Evolutionary conservation across 345 rosid genomes (phyloP), one percentile per base, ranked within the genome.

Genomic region (Citrus glauca): DNA sequence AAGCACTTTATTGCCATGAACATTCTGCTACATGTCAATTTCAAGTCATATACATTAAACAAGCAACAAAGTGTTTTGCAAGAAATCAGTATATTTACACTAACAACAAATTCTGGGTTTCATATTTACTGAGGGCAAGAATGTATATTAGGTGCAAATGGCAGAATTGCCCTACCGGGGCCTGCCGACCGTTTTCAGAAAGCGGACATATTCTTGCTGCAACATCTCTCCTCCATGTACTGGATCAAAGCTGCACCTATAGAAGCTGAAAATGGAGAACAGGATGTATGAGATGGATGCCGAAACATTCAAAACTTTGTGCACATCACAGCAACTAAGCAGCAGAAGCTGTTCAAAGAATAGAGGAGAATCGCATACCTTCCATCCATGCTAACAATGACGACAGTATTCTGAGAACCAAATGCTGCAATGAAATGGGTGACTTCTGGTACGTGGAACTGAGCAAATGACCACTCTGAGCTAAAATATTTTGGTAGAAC

Each of bases 401-500:
- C 71, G 7, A 95, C 86, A 42, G 92, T 86, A 82, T 92, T 95
- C 69, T 90, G 90, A 50, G 91, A 84, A 37, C 97, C 98, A 90
- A 95, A 93, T 76, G 98, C 98, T 28, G 91, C 94, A 83, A 86
- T 86, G 76, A 86, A 95, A 69, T 90, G 92, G 75, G 91, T 84
- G 68, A 78, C 88, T 84, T 90, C 98, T 32, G 91, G 94, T 72
- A 93, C 72, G 79, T 87, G 98, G 82, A 95, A 91, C 92, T 83
- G 94, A 61, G 98, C 97, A 80, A 93, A 92, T 67, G 98, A 95
- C 98, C 98, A 92, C 64, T 95, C 98, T 25, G 98, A 95, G 88
- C 98, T 95, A 84, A 95, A 95, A 82, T 95, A 95, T 79, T 85
- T 93, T 16, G 98, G 98, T 71, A 95, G 81, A 70, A 95, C 87